Base-by-base conservation (phyloP, 352 stramenopile species). In the Pythium biforme region DNA sequence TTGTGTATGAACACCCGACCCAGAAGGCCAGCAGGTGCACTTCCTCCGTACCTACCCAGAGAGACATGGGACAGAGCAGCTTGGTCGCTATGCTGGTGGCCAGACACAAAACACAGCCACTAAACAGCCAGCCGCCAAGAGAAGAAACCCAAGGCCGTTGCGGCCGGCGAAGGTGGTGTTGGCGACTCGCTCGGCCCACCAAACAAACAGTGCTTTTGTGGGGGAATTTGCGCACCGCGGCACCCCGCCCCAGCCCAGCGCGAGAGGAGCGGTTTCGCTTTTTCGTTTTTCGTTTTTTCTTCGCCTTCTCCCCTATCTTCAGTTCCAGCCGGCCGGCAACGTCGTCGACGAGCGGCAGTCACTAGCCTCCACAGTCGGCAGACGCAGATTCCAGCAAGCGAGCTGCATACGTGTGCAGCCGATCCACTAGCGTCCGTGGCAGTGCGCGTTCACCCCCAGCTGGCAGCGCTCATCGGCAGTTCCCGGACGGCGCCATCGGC, bases 61-160 rank as follows among this genome's bases (percentile, higher is more conserved):
- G 33, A 46, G 59, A 52, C 59, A 60, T 66, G 59, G 59, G 59
- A 66, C 59, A 66, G 50, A 51, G 47, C 57, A 14, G 39, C 10
- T 20, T 40, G 34, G 14, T 25, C 34, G 41, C 47, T 19, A 14
- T 3, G 4, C 47, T 11, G 47, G 5, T 45, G 39, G 39, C 47
- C 47, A 54, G 29, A 34, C 29, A 10, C 23, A 39, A 54, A 6
- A 15, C 25, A 34, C 22, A 22, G 29, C n/a, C 22, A 15, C 34
- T n/a, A n/a, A n/a, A n/a, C n/a, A n/a, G n/a, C 29, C 10, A 10
- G 29, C 39, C 22, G 19, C 40, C 23, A 20, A 27, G 27, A 64
- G 49, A 64, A 60, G 25, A 59, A n/a, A 39, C 43, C 14, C 33
- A 49, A 45, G 53, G 26, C 29, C 26, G 39, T 26, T 52, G 27